Conservation (phyloP, 495 filamentous ascomycete species). For the Penicillium malachiteum region DNA sequence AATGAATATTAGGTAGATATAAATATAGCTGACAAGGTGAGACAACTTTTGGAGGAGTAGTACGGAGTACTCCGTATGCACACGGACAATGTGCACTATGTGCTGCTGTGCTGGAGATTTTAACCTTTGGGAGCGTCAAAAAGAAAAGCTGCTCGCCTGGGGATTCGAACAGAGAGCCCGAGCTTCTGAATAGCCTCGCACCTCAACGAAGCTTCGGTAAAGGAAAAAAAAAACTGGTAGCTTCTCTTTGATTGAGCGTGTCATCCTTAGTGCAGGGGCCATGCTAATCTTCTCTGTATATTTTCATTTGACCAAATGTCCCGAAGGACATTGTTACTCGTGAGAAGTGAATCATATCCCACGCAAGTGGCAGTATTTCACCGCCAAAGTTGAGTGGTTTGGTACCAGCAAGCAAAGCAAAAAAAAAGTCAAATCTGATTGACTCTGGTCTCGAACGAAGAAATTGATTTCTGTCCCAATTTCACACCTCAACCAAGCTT, state of each 20-base stretch:
- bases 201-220: slow-evolving; percentile 24
- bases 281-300: slow-evolving; percentile 99
- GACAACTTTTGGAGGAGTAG: neutral
- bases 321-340: slow-evolving; percentile 48
- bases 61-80: no score
- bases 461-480: neutral
- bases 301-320: slow-evolving; percentile 83
- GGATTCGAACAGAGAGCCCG: neutral
- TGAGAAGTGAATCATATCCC: neutral
- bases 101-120: no score
- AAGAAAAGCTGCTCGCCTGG: neutral
- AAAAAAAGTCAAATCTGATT: neutral
- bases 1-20: no score
- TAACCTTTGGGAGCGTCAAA: no score
- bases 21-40: no score
- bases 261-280: slow-evolving; percentile 99
- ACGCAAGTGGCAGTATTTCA: no score
- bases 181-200: slow-evolving; percentile 5
- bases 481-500: slow-evolving; percentile 19
- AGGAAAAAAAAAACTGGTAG: slow-evolving; percentile 70
- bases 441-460: neutral
- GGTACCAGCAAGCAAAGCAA: neutral
- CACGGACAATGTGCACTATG: no score
- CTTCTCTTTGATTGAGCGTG: slow-evolving; percentile 98
- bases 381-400: no score